Percentiles rank a stretch among this genome's conserved stretches.
Evolutionary conservation across 1,284 basidiomycete species (phyloP).

Genomic region (Ustilago crameri): DNA sequence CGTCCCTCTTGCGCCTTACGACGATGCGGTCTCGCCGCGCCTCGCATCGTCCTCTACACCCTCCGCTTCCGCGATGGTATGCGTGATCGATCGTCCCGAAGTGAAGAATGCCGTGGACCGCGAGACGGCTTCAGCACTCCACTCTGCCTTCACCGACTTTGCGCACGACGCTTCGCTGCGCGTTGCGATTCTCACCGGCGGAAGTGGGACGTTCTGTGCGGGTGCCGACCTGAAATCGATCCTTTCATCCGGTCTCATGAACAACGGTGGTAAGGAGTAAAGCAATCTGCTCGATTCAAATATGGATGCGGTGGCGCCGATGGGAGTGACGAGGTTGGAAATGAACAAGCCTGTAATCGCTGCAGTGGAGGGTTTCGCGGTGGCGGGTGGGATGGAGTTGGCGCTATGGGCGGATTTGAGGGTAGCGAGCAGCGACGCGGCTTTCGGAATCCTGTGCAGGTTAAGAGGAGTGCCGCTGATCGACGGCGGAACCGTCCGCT

Average conservation of each 20-base stretch:
- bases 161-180: conserved; percentile 21
- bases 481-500: conserved; percentile 37
- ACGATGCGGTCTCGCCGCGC: conserved; percentile 22
- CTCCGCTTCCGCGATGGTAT: conserved; percentile 30
- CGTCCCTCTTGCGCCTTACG: conserved; percentile 14
- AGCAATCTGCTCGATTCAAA: conserved; percentile 32
- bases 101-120: conserved; percentile 43
- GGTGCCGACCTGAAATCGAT: conserved; percentile 44
- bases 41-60: neutral
- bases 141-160: conserved; percentile 26
- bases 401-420: conserved; percentile 42
- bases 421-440: conserved; percentile 16
- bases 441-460: conserved; percentile 37
- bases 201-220: conserved; percentile 30
- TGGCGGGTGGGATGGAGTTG: conserved; percentile 42
- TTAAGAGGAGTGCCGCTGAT: conserved; percentile 46
- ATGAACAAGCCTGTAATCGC: conserved; percentile 51
- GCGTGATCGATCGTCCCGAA: conserved; percentile 25
- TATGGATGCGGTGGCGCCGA: conserved; percentile 41
- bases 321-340: conserved; percentile 38
- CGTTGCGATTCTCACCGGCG: conserved; percentile 33
- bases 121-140: conserved; percentile 20
- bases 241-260: conserved; percentile 3
- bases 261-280: neutral
- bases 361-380: conserved; percentile 39